phyloP scores from a whole-genome alignment of 352 stramenopile species.

The Phytophthora brassicae region DNA sequence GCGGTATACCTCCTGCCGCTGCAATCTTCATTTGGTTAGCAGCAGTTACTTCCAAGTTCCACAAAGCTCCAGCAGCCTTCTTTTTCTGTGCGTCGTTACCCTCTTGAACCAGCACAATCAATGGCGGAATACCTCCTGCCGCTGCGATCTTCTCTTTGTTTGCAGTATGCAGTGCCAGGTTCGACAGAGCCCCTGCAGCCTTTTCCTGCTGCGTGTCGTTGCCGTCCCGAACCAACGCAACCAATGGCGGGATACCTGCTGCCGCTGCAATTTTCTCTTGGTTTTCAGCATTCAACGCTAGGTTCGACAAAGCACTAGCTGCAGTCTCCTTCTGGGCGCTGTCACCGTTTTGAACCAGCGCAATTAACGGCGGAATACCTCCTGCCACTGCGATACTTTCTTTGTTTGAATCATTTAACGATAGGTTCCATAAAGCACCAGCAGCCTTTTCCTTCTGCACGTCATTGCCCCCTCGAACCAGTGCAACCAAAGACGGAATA shows the following conservation, averaged over 20 bases:
- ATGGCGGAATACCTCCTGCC: not conserved
- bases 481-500: not conserved
- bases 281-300: not conserved
- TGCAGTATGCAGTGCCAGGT: not conserved
- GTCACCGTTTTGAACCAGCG: not conserved
- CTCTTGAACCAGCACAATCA: not conserved
- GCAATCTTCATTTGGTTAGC: constrained; percentile 1
- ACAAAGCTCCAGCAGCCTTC: not conserved
- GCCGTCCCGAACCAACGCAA: not conserved
- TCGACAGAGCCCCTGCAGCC: not conserved
- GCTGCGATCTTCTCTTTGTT: not conserved
- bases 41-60: not conserved
- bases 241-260: not conserved
- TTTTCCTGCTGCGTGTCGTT: not conserved
- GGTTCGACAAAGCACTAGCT: not conserved
- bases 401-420: not conserved
- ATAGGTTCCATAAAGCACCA: not conserved
- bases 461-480: not conserved
- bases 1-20: not conserved
- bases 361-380: constrained; percentile 6
- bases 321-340: not conserved
- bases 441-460: not conserved
- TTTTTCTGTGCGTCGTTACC: not conserved
- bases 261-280: not conserved
- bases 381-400: not conserved